phyloP scores from a whole-genome alignment of 1,284 basidiomycete species.

The Ustilago trichophora region DNA sequence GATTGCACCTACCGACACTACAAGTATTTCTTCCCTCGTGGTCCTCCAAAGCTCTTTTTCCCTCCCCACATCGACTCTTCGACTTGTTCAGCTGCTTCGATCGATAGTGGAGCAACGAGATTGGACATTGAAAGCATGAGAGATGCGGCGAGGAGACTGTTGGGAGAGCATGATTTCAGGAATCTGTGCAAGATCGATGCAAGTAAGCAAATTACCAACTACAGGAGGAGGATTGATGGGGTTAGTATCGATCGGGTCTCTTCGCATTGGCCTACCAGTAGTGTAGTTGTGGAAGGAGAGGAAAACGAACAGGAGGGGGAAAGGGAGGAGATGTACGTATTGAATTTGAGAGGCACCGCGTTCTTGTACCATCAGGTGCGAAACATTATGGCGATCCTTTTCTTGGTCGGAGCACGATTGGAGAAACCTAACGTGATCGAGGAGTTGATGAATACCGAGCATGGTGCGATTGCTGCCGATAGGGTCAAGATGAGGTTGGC shows the following conservation, averaged over 20 bases:
- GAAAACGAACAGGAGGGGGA: conserved; percentile 32
- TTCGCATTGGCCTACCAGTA: conserved; percentile 30
- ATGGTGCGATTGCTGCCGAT: conserved; percentile 44
- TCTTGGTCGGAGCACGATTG: conserved; percentile 84
- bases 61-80: conserved; percentile 1
- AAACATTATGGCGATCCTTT: conserved; percentile 91
- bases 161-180: conserved; percentile 94
- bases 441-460: conserved; percentile 77
- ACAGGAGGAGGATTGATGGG: conserved; percentile 74
- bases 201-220: conserved; percentile 87
- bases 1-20: conserved; percentile 89
- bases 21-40: conserved; percentile 83
- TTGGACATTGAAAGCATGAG: conserved; percentile 74
- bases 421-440: conserved; percentile 79
- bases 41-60: conserved; percentile 43
- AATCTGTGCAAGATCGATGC: conserved; percentile 96
- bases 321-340: conserved; percentile 71
- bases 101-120: conserved; percentile 14
- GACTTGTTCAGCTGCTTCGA: not conserved
- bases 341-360: conserved; percentile 87
- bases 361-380: conserved; percentile 98
- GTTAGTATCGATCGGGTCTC: conserved; percentile 72
- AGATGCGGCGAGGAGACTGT: conserved; percentile 75
- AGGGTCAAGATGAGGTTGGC: conserved; percentile 27
- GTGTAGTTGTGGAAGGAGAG: not conserved